Evolutionary conservation across 2,329 filamentous ascomycete species (phyloP).

Genomic region (Penicillium vulpinum): DNA sequence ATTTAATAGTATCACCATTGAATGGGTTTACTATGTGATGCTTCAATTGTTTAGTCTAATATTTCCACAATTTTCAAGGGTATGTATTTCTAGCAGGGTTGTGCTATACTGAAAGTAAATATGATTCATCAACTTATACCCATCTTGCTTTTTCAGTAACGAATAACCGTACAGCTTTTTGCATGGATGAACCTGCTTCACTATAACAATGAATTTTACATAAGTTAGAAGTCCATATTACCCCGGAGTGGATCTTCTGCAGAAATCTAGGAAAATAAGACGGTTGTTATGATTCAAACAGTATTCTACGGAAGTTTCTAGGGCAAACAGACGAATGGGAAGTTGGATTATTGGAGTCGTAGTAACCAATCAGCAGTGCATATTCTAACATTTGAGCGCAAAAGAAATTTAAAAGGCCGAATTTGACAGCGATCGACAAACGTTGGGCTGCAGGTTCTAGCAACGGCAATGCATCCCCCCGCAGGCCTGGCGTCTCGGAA

Average conservation of each 20-base stretch:
- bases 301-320: neutral
- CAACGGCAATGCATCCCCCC: neutral
- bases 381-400: neutral
- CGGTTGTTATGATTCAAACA: neutral
- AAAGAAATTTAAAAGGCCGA: neutral
- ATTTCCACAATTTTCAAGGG: neutral
- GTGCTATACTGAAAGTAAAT: neutral
- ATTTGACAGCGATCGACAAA: constrained; percentile 3
- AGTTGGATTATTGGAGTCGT: neutral
- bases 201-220: neutral
- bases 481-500: neutral
- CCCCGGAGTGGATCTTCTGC: neutral
- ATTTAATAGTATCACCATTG: neutral
- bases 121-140: neutral
- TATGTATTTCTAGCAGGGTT: neutral
- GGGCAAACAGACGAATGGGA: neutral
- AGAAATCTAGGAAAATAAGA: neutral
- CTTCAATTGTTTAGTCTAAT: neutral
- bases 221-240: neutral
- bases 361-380: neutral
- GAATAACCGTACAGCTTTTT: neutral
- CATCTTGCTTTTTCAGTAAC: too few species aligned
- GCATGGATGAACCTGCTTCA: neutral
- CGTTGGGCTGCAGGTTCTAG: neutral
- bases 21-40: neutral